Conservation (phyloP, 1,284 basidiomycete genomes). For the Cutaneotrichosporon cyanovorans region DNA sequence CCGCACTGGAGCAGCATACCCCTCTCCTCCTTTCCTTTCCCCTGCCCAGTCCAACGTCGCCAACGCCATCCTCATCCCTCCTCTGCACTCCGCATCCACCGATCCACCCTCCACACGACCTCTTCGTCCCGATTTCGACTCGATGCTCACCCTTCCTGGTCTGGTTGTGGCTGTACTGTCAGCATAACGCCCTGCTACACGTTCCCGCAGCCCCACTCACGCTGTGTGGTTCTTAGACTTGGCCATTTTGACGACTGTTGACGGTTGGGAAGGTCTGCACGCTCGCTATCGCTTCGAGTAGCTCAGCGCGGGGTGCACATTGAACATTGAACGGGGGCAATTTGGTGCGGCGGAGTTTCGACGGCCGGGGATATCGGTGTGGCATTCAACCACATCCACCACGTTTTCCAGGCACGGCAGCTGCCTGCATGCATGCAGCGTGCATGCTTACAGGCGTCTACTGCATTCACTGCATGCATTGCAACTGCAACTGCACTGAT, state of each 20-base stretch:
- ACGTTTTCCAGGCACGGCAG: too few relatives aligned
- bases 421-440: too few relatives aligned
- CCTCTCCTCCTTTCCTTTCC: not conserved
- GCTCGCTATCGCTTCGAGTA: too few relatives aligned
- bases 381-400: too few relatives aligned
- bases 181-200: constrained; percentile 4
- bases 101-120: not conserved
- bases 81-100: not conserved
- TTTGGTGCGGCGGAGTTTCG: too few relatives aligned
- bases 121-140: not conserved
- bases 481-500: too few relatives aligned
- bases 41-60: not conserved
- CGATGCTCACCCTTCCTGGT: constrained; percentile 46
- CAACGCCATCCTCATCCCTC: constrained; percentile 10
- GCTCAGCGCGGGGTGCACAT: too few relatives aligned
- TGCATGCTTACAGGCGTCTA: too few relatives aligned
- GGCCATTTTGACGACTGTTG: constrained; percentile 42
- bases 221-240: constrained; percentile 55
- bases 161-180: constrained; percentile 78
- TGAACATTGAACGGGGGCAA: too few relatives aligned
- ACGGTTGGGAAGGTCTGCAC: not conserved
- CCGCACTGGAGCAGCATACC: not conserved
- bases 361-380: too few relatives aligned
- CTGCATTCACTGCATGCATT: too few relatives aligned
- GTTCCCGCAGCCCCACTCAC: constrained; percentile 23